Conservation (phyloP, 176 grass and related monocot species). For the Pontederia paniculata region DNA sequence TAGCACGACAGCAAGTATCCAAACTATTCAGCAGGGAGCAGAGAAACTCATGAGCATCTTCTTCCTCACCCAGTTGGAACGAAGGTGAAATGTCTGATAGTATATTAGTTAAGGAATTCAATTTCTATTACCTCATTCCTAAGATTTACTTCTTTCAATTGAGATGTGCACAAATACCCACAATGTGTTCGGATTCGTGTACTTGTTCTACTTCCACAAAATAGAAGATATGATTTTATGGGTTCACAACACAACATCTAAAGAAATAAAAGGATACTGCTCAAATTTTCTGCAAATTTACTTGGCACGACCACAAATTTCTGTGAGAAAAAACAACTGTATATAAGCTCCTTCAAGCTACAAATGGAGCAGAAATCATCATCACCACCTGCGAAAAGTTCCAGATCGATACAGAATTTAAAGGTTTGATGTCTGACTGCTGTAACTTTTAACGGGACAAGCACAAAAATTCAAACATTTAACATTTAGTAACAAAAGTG, state of each 20-base stretch:
- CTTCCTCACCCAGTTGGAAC: constrained; percentile 68
- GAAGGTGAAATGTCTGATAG: constrained; percentile 65
- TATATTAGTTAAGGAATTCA: constrained; percentile 39
- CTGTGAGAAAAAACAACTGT: constrained; percentile 38
- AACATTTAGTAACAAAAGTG: constrained; percentile 3
- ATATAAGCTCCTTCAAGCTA: constrained; percentile 55
- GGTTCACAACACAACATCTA: not conserved
- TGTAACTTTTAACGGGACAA: not conserved
- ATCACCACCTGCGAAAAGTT: constrained; percentile 24
- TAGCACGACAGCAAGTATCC: constrained; percentile 44
- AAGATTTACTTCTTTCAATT: not conserved
- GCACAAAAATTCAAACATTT: not conserved
- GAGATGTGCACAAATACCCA: not conserved
- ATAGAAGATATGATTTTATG: not conserved
- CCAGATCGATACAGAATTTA: not conserved
- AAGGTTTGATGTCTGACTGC: too few species aligned
- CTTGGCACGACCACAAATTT: constrained; percentile 46
- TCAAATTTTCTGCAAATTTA: constrained; percentile 62
- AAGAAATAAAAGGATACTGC: constrained; percentile 67
- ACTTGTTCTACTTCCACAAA: too few species aligned
- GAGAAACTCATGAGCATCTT: constrained; percentile 87
- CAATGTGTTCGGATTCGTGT: too few species aligned
- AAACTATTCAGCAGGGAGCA: constrained; percentile 67
- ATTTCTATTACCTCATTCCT: not conserved
- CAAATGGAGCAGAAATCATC: constrained; percentile 78